phyloP scores from a whole-genome alignment of 192 early-diverging fungal species.

The Backusella tarrabulga region DNA sequence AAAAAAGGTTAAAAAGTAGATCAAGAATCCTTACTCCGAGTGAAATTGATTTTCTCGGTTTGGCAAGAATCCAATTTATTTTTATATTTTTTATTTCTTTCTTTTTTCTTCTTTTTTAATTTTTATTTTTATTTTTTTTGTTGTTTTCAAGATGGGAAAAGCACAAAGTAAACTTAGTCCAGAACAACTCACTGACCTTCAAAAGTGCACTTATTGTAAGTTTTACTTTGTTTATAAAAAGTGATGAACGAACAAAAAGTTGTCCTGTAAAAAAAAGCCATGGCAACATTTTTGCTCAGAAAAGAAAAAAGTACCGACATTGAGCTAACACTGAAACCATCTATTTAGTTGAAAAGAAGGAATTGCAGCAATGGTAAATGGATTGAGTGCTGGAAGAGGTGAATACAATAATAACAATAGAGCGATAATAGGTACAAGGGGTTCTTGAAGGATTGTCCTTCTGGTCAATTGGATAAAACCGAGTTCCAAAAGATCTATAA shows the following conservation, averaged over 20 bases:
- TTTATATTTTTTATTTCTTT: not conserved
- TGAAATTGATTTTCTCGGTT: conserved; percentile 4
- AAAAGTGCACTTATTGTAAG: conserved; percentile 82
- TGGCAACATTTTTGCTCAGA: not conserved
- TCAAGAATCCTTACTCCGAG: not conserved
- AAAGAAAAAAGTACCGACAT: not conserved
- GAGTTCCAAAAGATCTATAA: conserved; percentile 95
- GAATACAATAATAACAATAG: not conserved
- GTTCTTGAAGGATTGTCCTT: conserved; percentile 91
- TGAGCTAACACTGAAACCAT: not conserved
- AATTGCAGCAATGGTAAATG: conserved; percentile 87
- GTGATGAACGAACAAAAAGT: no score
- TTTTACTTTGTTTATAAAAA: conserved; percentile 2
- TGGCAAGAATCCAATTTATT: not conserved
- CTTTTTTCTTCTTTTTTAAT: not conserved
- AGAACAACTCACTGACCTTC: conserved; percentile 78
- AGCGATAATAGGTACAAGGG: conserved; percentile 77
- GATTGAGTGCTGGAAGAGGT: not conserved
- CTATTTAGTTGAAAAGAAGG: conserved; percentile 79
- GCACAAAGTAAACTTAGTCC: conserved; percentile 79
- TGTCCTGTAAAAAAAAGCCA: not conserved
- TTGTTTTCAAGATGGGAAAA: conserved; percentile 66
- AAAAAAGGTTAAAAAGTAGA: not conserved
- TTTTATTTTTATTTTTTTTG: not conserved
- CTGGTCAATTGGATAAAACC: conserved; percentile 76